phyloP scores from a whole-genome alignment of 2,329 filamentous ascomycete genomes.

The Penicillium decumbens region DNA sequence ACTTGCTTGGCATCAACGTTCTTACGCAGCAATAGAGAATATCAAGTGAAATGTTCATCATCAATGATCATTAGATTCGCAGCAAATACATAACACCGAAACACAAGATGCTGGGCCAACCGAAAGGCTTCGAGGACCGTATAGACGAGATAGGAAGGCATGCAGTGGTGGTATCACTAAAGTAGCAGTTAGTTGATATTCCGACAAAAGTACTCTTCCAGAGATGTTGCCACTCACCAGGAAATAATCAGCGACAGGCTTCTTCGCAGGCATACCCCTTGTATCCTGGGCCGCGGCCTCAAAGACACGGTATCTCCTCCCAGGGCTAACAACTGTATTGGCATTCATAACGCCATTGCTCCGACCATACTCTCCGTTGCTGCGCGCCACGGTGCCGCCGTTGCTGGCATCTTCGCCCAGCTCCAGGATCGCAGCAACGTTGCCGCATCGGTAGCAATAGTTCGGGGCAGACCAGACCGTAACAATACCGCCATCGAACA shows the following conservation, averaged over 20 bases:
- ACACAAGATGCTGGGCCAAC: conserved; percentile 17
- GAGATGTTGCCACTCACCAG: conserved; percentile 45
- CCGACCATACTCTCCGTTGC: conserved; percentile 46
- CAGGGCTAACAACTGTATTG: conserved; percentile 62
- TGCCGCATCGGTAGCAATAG: conserved; percentile 94
- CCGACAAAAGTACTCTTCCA: not conserved
- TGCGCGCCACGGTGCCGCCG: conserved; percentile 63
- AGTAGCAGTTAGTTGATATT: conserved; percentile 7
- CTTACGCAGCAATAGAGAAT: not conserved
- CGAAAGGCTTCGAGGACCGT: conserved; percentile 12
- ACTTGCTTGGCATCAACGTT: not conserved
- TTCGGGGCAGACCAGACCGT: conserved; percentile 99
- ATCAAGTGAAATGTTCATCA: conserved; percentile 14
- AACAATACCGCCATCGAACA: conserved; percentile 94
- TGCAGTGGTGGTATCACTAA: conserved; percentile 23
- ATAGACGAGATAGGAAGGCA: conserved; percentile 11
- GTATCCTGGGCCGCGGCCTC: conserved; percentile 95
- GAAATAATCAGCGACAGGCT: conserved; percentile 96
- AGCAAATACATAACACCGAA: conserved; percentile 19
- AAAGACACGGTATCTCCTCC: conserved; percentile 87
- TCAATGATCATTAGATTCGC: conserved; percentile 24
- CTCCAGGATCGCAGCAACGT: conserved; percentile 91
- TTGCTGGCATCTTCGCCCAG: conserved; percentile 82
- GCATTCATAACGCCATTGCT: conserved; percentile 46
- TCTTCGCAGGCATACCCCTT: conserved; percentile 97